Base-by-base conservation (phyloP, 805 yeast species). In the Wickerhamiella allomyrinae region DNA sequence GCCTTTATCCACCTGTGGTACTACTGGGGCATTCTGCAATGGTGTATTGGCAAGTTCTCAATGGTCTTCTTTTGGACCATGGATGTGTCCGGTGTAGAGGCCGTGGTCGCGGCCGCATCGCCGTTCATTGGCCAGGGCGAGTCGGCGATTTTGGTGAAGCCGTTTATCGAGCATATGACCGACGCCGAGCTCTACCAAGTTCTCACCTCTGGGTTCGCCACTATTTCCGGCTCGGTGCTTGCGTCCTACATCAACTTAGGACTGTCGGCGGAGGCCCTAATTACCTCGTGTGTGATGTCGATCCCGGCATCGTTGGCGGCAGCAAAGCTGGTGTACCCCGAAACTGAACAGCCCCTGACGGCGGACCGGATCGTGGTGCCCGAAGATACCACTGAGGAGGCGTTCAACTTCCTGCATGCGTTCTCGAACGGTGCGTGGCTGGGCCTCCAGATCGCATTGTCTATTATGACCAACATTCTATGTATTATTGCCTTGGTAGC, bases 101-200 rank as follows among this genome's bases (percentile, higher is more conserved):
- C 79, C 20, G 71, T 74, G 37, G 76, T 74, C 22, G 77, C 79
- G 5, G 77, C 79, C 37, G 79, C 79, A 0, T 70, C 79, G 21
- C 81, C 81, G 5, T 75, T 75, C 57, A 66, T 75, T 48, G 81
- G 81, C 36, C 74, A 72, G 49, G 81, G 81, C 51, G 81, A 75
- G 59, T 67, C 74, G 41, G 79, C 79, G 5, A 69, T 76, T 47
- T 67, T 75, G 51, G 66, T 75, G 53, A 74, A 74, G 54, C 75
- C 74, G 41, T 71, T 74, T 47, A 55, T 75, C 51, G 78, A 77
- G 3, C 74, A 61, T 56, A 65, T 73, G 48, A 75, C 81, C 38
- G 66, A 62, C 43, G 76, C 79, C 10, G 81, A 76, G 56, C 61
- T 75, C 44, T 79, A 74, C 55, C 79, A 73, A 56, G 66, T 75